Evolutionary conservation across 352 stramenopile genomes (phyloP).

Genomic region (Pythium aristosporum): DNA sequence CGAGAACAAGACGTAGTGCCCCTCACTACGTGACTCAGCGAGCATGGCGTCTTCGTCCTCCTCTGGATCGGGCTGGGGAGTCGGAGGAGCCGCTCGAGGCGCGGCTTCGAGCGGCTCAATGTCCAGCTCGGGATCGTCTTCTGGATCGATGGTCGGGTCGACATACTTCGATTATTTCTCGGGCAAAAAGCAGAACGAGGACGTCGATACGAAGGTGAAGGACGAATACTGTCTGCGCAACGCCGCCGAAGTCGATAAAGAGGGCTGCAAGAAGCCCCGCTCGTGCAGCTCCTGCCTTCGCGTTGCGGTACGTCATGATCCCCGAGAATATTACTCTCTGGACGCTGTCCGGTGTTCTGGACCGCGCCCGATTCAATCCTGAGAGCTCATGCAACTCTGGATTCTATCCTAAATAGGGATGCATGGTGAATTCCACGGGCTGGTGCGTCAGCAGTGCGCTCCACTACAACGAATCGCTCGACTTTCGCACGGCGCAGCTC

Average conservation of each 20-base stretch:
- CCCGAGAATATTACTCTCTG: not conserved
- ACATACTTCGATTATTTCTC: constrained; percentile 3
- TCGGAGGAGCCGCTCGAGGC: too few relatives aligned
- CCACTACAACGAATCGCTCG: constrained; percentile 12
- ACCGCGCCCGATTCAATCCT: too few relatives aligned
- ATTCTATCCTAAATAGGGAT: constrained; percentile 2
- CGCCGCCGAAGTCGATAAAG: constrained; percentile 5
- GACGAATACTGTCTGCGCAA: constrained; percentile 16
- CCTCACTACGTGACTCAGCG: not conserved
- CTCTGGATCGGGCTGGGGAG: not conserved
- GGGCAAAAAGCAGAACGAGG: not conserved
- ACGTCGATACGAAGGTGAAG: not conserved
- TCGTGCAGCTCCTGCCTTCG: constrained; percentile 10
- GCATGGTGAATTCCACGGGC: constrained; percentile 10
- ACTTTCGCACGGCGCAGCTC: constrained; percentile 14
- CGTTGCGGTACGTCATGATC: constrained; percentile 2
- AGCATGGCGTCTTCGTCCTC: not conserved
- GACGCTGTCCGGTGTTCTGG: not conserved
- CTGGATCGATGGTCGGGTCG: not conserved
- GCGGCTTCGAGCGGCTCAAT: not conserved
- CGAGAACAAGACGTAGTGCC: not conserved
- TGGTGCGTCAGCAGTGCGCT: constrained; percentile 12
- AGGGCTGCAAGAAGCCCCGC: constrained; percentile 13
- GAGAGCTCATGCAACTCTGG: too few relatives aligned
- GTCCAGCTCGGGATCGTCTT: not conserved